Conservation (phyloP, 495 filamentous ascomycete genomes). For the Aspergillus egyptiacus region DNA sequence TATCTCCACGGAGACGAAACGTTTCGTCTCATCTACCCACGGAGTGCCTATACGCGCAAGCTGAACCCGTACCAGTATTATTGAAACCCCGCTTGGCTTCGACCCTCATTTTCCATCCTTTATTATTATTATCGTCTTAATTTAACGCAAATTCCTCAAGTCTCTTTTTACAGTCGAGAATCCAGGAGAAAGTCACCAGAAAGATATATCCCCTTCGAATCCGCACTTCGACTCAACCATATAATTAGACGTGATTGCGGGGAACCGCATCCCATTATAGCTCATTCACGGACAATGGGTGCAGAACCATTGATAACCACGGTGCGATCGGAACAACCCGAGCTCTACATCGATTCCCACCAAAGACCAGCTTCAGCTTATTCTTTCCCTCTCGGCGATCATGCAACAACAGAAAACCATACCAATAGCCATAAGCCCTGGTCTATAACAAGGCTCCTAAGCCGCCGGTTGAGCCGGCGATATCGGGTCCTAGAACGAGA, state of each 20-base stretch:
- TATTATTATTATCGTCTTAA: not conserved
- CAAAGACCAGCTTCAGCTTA: slow-evolving; percentile 2
- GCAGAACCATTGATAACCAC: slow-evolving; percentile 24
- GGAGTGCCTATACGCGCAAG: slow-evolving; percentile 1
- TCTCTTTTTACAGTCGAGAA: not conserved
- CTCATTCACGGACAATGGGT: slow-evolving; percentile 22
- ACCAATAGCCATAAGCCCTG: slow-evolving; percentile 23
- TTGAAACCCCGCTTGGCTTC: slow-evolving; percentile 1
- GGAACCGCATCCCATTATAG: not conserved
- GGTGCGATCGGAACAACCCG: slow-evolving; percentile 7
- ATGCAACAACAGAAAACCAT: slow-evolving; percentile 5
- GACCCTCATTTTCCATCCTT: not conserved
- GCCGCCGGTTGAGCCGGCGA: slow-evolving; percentile 31
- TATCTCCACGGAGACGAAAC: not conserved
- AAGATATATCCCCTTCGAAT: not conserved
- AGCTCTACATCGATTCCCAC: slow-evolving; percentile 4
- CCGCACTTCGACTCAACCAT: slow-evolving; percentile 1
- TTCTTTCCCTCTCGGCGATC: slow-evolving; percentile 13
- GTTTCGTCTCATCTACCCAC: not conserved
- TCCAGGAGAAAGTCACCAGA: not conserved
- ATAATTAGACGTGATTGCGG: no score
- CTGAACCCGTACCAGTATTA: no score
- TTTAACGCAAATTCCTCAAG: not conserved
- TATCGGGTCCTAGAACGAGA: slow-evolving; percentile 41
- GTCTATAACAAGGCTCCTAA: slow-evolving; percentile 38